Evolutionary conservation across 768 basidiomycete species (phyloP).

Genomic region (Lentinula raphanica): DNA sequence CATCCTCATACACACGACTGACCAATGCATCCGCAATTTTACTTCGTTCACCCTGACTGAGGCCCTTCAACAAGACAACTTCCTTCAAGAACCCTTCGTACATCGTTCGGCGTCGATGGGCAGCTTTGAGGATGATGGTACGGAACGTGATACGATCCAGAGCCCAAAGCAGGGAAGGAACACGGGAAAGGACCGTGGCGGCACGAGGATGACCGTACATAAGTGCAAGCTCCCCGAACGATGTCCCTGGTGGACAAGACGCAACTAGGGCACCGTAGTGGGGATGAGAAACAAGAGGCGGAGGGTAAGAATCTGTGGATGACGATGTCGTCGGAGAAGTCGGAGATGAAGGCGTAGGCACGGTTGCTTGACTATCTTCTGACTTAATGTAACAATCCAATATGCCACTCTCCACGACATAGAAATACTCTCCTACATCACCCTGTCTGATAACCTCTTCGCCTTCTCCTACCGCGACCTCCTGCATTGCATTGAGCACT

Average conservation of each 20-base stretch:
- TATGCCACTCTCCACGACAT: constrained; percentile 88
- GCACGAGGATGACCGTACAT: constrained; percentile 98
- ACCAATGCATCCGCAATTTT: constrained; percentile 96
- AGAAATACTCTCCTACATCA: constrained; percentile 95
- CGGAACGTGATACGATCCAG: constrained; percentile 98
- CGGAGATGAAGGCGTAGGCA: constrained; percentile 58
- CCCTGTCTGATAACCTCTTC: constrained; percentile 97
- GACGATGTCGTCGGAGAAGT: constrained; percentile 42
- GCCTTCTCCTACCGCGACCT: constrained; percentile 61
- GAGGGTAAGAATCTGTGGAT: constrained; percentile 51
- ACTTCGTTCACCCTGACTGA: constrained; percentile 85
- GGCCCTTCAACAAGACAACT: constrained; percentile 79
- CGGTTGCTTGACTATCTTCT: constrained; percentile 13
- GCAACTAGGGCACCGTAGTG: constrained; percentile 78
- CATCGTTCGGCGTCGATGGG: constrained; percentile 87
- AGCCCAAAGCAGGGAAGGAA: constrained; percentile 84
- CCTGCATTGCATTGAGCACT: constrained; percentile 94
- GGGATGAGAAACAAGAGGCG: constrained; percentile 55
- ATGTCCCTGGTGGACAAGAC: constrained; percentile 77
- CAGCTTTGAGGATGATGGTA: constrained; percentile 92
- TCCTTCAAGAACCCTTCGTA: constrained; percentile 95
- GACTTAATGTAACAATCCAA: constrained; percentile 69
- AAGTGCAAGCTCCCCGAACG: constrained; percentile 93
- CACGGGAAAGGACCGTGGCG: constrained; percentile 85
- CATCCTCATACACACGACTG: constrained; percentile 75